Base-by-base conservation (phyloP, 163 green algal genomes). In the Volvox carteri region DNA sequence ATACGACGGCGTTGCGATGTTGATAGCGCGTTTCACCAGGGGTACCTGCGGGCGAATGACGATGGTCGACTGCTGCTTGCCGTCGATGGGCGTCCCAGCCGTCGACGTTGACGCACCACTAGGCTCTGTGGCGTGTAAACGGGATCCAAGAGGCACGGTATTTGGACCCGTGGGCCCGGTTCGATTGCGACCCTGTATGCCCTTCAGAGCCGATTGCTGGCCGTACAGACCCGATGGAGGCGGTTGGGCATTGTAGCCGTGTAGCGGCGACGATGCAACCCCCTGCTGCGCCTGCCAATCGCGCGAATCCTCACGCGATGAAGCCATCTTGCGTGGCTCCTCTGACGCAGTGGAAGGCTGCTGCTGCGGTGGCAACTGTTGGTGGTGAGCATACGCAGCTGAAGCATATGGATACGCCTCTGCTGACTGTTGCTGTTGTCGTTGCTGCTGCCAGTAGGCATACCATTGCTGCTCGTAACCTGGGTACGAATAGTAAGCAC, bases 31-130 rank as follows among this genome's bases (percentile, higher is more conserved):
- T 0, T 18, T 65, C 4, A 16, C 58, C 25, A 60, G 30, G 0
- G 84, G 65, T 25, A 88, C 58, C 65, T 90, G 83, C 4, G 88
- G 83, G 1, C 83, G 67, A 25, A 92, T 92, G 37, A 76, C 41
- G 78, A 35, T 30, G 52, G 54, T 2, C 4, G 33, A 42, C 65
- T 87, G 80, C 44, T 78, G 79, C 33, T 70, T 62, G 39, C 67
- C 44, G 0, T 6, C 35, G 5, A 48, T 11, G 1, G 62, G 48
- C 25, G 16, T 30, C 18, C 58, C 75, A 33, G n/a, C 8, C 1
- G 33, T n/a, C 30, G 77, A 54, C 12, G 48, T 33, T 19, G 78
- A 54, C 12, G 75, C 50, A 7, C 30, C 44, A 14, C 62, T 42
- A 0, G 39, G 39, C 7, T 84, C 70, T 16, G 39, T 54, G 5